A percentile compares a stretch with the other conserved stretches of the same genome.
Evolutionary conservation across 371 early-diverging fungal species (phyloP).

Genomic region (Lichtheimia hyalospora): DNA sequence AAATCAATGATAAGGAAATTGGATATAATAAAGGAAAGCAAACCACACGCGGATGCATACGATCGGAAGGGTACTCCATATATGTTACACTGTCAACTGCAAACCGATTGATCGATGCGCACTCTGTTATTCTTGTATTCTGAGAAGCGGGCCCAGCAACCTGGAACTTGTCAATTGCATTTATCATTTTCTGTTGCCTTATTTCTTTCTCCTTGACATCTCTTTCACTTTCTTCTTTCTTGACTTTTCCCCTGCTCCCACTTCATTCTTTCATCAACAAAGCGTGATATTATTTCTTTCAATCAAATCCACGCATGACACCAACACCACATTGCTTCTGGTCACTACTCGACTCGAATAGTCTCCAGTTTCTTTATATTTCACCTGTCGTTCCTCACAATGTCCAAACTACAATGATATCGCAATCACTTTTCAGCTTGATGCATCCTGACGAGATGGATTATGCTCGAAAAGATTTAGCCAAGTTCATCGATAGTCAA

Average conservation of each 20-base stretch:
- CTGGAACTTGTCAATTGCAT: conserved; percentile 11
- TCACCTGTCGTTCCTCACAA: conserved; percentile 16
- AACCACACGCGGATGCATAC: background rate
- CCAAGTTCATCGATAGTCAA: conserved; percentile 46
- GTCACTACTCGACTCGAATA: conserved; percentile 25
- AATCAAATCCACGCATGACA: conserved; percentile 6
- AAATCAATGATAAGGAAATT: too few species aligned
- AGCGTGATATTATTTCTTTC: conserved; percentile 7
- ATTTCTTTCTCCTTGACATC: conserved; percentile 6
- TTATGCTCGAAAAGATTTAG: conserved; percentile 54
- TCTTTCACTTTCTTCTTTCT: too few species aligned
- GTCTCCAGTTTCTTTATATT: conserved; percentile 26
- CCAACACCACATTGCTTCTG: conserved; percentile 28
- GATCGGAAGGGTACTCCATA: background rate
- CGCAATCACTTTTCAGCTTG: conserved; percentile 54
- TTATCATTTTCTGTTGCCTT: conserved; percentile 14
- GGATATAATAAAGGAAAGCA: too few species aligned
- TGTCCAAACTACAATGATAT: conserved; percentile 15
- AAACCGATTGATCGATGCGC: conserved; percentile 12
- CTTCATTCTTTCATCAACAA: too few species aligned
- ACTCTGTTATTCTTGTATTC: background rate
- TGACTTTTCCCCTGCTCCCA: too few species aligned
- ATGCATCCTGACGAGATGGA: conserved; percentile 62
- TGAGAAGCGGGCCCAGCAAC: conserved; percentile 9
- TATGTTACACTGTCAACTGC: conserved; percentile 15